phyloP scores from a whole-genome alignment of 352 stramenopile species.

The Pythium plurisporium region DNA sequence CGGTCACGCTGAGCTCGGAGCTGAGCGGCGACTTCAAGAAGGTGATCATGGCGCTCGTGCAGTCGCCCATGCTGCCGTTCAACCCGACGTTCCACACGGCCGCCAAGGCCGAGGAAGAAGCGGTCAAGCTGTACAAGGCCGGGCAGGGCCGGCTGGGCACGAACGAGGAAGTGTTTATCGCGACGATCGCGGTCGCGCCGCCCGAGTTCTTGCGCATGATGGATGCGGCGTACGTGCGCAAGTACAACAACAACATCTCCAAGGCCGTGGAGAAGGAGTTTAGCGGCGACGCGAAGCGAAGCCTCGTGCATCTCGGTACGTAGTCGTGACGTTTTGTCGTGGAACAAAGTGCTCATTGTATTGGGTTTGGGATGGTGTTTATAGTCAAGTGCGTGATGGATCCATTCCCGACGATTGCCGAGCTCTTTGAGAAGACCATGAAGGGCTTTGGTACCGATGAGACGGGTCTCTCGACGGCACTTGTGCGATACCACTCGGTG shows the following conservation, averaged over 20 bases:
- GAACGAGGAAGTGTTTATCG: conserved; percentile 61
- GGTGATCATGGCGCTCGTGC: conserved; percentile 62
- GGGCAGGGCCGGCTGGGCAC: conserved; percentile 67
- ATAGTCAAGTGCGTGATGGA: no score
- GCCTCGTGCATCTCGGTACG: conserved; percentile 56
- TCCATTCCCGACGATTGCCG: conserved; percentile 51
- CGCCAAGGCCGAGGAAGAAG: conserved; percentile 52
- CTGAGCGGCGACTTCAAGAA: conserved; percentile 72
- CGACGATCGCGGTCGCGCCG: conserved; percentile 43
- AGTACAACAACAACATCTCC: conserved; percentile 61
- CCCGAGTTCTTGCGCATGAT: conserved; percentile 54
- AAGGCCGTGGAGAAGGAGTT: conserved; percentile 74
- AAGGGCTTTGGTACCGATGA: conserved; percentile 74
- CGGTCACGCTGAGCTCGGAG: conserved; percentile 50
- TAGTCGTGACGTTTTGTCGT: no score
- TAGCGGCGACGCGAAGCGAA: conserved; percentile 40
- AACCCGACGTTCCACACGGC: conserved; percentile 53
- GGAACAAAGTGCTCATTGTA: no score
- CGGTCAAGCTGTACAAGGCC: conserved; percentile 61
- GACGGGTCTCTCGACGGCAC: conserved; percentile 42
- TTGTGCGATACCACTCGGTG: conserved; percentile 80
- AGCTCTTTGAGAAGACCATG: conserved; percentile 73
- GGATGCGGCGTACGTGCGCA: conserved; percentile 49
- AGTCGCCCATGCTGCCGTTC: conserved; percentile 48
- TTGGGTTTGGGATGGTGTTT: no score